Evolutionary conservation across 2,329 filamentous ascomycete species (phyloP).

Genomic region (Pleoardoris graminearum): DNA sequence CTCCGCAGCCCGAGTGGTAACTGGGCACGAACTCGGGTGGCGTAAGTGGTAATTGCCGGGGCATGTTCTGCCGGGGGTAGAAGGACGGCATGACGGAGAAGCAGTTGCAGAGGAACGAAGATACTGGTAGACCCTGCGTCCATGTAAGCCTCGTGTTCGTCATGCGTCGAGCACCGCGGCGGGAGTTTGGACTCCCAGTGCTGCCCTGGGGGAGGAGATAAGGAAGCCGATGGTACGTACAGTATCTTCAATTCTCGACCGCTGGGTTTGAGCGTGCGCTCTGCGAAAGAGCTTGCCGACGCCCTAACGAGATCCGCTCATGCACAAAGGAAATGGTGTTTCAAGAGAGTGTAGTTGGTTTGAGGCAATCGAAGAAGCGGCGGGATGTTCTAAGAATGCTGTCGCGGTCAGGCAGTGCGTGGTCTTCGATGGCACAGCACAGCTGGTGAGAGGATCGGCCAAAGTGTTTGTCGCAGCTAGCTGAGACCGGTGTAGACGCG

Average conservation of each 20-base stretch:
- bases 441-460: constrained; percentile 11
- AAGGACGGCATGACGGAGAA: constrained; percentile 55
- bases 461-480: constrained; percentile 18
- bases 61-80: constrained; percentile 52
- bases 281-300: constrained; percentile 36
- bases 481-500: constrained; percentile 19
- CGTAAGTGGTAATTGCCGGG: constrained; percentile 51
- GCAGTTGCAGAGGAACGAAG: constrained; percentile 43
- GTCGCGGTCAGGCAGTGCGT: constrained; percentile 26
- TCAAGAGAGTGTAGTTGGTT: constrained; percentile 20
- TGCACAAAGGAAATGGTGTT: constrained; percentile 37
- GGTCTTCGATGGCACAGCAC: constrained; percentile 16
- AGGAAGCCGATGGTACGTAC: constrained; percentile 26
- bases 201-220: not conserved
- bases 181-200: not conserved
- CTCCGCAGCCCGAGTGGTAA: constrained; percentile 50
- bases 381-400: constrained; percentile 30
- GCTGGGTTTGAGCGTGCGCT: constrained; percentile 42
- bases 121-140: constrained; percentile 49
- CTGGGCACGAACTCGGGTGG: constrained; percentile 53
- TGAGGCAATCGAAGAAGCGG: constrained; percentile 25
- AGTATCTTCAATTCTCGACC: constrained; percentile 45
- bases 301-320: constrained; percentile 40
- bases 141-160: constrained; percentile 19
- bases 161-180: no score